Base-by-base conservation (phyloP, 1,139 yeast species). In the Hemisphaericaspora xylofermentans region DNA sequence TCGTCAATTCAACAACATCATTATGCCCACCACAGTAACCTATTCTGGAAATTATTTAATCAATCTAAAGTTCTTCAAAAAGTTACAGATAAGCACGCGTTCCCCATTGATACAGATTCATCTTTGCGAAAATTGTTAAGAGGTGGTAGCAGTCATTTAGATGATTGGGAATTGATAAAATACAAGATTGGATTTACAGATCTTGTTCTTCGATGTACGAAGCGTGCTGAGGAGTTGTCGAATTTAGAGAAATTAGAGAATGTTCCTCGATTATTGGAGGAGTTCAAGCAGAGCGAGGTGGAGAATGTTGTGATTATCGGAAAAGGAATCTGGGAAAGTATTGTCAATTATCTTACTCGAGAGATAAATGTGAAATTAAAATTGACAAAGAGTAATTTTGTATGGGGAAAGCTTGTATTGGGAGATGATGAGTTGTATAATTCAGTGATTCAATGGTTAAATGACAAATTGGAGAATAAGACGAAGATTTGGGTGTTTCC, bases 241-340 rank as follows among this genome's bases (percentile, higher is more conserved):
- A 45, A 48, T 21, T 46, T 51, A 10, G 95, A 85, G 54, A 80
- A 83, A 71, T 52, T 67, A 16, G 66, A 60, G 1, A 82, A 79
- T 38, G 86, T 80, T 0, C 81, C 82, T 0, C 52, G 76, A 31
- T 60, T 86, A 22, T 59, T 82, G 14, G 49, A 51, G 1, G 81
- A 78, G 43, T 64, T 86, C 38, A 55, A 55, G 2, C 38, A 38
- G 1, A 49, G 67, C 30, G 43, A 55, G 2, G 79, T 84, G 0
- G 51, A 59, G 28, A 64, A 67, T 34, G 63, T 84, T 0, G 82
- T 84, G 26, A 61, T 85, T 25, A 76, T 85, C 3, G 95, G 95
- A 0, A 84, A 84, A 49, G 91, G 91, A 0, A 82, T 85, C n/a
- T 85, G 89, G 88, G 88, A 83, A 44, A 61, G 74, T 2, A 61